Evolutionary conservation across 1,284 basidiomycete genomes (phyloP).

Genomic region (Boletellus sp.): DNA sequence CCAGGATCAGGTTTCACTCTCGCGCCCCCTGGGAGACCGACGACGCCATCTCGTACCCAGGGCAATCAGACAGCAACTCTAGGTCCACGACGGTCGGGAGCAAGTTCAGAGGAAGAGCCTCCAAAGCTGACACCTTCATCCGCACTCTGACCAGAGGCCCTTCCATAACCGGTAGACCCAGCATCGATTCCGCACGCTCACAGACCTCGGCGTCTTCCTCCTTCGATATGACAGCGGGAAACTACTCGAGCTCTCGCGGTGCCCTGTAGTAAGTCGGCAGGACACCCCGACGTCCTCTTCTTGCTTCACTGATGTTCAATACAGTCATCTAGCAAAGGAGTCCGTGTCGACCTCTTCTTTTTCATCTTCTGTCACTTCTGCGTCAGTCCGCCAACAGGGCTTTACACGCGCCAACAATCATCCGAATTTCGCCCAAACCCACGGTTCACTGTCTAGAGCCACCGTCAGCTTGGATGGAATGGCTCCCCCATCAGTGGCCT

Average conservation of each 20-base stretch:
- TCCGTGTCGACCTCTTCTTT: slow-evolving; percentile 57
- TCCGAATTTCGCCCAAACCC: slow-evolving; percentile 12
- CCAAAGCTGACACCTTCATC: slow-evolving; percentile 38
- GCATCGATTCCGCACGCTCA: slow-evolving; percentile 59
- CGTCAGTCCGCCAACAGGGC: slow-evolving; percentile 33
- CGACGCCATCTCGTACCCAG: slow-evolving; percentile 43
- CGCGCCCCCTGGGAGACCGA: slow-evolving; percentile 77
- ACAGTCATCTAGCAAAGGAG: slow-evolving; percentile 52
- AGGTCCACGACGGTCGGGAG: slow-evolving; percentile 26
- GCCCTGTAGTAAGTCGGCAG: slow-evolving; percentile 53
- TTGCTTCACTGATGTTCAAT: slow-evolving; percentile 5
- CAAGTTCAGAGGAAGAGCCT: slow-evolving; percentile 34
- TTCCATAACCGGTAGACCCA: slow-evolving; percentile 49
- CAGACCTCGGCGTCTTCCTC: slow-evolving; percentile 51
- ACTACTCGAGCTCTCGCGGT: slow-evolving; percentile 46
- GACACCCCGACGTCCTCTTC: slow-evolving; percentile 1
- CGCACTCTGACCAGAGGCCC: slow-evolving; percentile 45
- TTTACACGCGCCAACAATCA: slow-evolving; percentile 33
- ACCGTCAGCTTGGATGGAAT: slow-evolving; percentile 12
- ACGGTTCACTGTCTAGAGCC: slow-evolving; percentile 8
- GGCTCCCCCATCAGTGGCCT: not conserved
- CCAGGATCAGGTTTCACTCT: slow-evolving; percentile 76
- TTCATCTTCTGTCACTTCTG: slow-evolving; percentile 35
- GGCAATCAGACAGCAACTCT: slow-evolving; percentile 37
- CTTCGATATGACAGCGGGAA: slow-evolving; percentile 54